These are phyloP conservation scores for Lachnellula subtilissima DNA, from an alignment of 2,329 filamentous ascomycete genomes.

Conservation along the genomic window DNA sequence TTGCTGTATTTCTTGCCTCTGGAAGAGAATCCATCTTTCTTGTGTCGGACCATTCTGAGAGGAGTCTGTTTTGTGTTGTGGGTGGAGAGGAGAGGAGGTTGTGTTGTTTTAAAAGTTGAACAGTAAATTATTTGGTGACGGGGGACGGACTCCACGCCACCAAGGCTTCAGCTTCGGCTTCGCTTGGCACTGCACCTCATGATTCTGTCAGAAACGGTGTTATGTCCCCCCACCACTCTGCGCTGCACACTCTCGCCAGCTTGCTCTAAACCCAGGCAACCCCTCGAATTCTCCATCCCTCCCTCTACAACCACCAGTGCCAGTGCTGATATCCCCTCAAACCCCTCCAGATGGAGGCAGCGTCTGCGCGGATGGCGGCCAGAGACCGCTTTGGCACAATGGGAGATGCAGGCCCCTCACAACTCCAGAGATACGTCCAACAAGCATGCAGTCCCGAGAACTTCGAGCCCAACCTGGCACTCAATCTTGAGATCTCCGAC, in stretches of 20 bases:
- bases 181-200: not conserved
- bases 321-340: conserved; percentile 17
- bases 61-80: not conserved
- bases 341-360: conserved; percentile 70
- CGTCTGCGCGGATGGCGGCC: conserved; percentile 90
- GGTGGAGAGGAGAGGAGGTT: not conserved
- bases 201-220: not conserved
- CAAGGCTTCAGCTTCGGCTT: not conserved
- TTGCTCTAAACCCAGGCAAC: conserved; percentile 10
- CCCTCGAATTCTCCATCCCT: not conserved
- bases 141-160: not conserved
- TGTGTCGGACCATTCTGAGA: conserved; percentile 79
- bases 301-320: not conserved
- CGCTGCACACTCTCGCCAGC: conserved; percentile 14
- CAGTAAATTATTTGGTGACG: not conserved
- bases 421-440: conserved; percentile 91
- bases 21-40: conserved; percentile 74
- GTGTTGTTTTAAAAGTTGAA: not conserved
- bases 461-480: conserved; percentile 93
- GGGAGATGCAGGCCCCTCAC: conserved; percentile 72
- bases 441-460: conserved; percentile 96
- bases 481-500: conserved; percentile 95
- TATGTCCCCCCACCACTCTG: conserved; percentile 5
- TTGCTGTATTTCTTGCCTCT: conserved; percentile 64
- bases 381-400: conserved; percentile 88